Base-by-base conservation (phyloP, 2,329 filamentous ascomycete genomes). In the Leptographium radiaticola region DNA sequence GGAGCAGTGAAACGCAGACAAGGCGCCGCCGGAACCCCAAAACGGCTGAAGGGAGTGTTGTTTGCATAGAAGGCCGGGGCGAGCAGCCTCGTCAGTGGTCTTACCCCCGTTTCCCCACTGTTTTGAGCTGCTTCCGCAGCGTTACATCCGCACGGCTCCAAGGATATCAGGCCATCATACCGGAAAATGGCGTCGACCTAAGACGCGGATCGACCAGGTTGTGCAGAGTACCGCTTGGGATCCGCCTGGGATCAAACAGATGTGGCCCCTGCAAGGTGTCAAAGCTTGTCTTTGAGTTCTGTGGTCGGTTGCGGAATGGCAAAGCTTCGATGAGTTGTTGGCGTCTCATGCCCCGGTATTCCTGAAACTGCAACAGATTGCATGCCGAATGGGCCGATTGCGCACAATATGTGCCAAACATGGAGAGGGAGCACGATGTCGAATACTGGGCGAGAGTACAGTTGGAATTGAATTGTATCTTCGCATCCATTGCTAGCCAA, bases 161-260 rank as follows among this genome's bases (percentile, higher is more conserved):
- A 7, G 8, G 16, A 30, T 42, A 56, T 59, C 57, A 57, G 55
- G 53, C 46, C 53, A 58, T 57, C 39, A 48, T 50, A 44, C 42
- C 25, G 43, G 44, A 16, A 46, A 54, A 53, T 59, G 53, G 55
- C 55, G 53, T 52, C 53, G 49, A 57, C 49, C 39, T 46, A 51
- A 53, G 55, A 56, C 55, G 43, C 30, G 45, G 13, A 25, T 11
- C 25, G 30, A 20, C 31, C 25, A 25, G 38, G 34, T 4, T 34
- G 52, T 30, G 18, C 20, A 18, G 44, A 25, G 25, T 25, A 25
- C 25, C 25, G 25, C 25, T n/a, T n/a, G n/a, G 15, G 50, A 52
- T 46, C 25, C 25, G 25, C 25, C 31, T n/a, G n/a, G 15, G 50
- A 52, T 46, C 42, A 47, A 47, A 47, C 51, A 4, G 4, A 33